These are phyloP conservation scores for Starmerella stellata DNA, from an alignment of 805 yeast species.

Conservation along the genomic window DNA sequence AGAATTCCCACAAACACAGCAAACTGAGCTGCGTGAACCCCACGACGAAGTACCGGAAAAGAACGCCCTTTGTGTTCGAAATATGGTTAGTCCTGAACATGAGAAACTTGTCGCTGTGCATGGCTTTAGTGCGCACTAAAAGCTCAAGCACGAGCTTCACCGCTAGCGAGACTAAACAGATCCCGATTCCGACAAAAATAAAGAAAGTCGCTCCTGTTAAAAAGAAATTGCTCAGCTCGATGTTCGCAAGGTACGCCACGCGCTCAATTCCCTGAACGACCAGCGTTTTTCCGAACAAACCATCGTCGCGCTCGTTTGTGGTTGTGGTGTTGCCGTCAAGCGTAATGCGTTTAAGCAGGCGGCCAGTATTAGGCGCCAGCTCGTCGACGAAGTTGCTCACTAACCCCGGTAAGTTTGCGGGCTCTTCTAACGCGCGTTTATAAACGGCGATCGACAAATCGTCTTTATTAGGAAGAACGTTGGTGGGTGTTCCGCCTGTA, in stretches of 20 bases:
- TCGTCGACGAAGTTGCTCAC: not conserved
- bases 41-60: slow-evolving; percentile 64
- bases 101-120: slow-evolving; percentile 46
- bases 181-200: slow-evolving; percentile 50
- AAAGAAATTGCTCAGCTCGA: slow-evolving; percentile 73
- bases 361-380: not conserved
- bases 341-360: slow-evolving; percentile 5
- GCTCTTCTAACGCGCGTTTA: slow-evolving; percentile 11
- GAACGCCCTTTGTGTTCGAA: slow-evolving; percentile 60
- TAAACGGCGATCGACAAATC: slow-evolving; percentile 73
- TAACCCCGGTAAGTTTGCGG: not conserved
- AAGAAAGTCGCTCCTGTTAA: slow-evolving; percentile 75
- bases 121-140: slow-evolving; percentile 38
- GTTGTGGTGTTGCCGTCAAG: slow-evolving; percentile 15
- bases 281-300: slow-evolving; percentile 48
- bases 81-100: slow-evolving; percentile 49
- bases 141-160: slow-evolving; percentile 55
- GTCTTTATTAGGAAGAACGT: slow-evolving; percentile 44
- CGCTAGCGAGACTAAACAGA: slow-evolving; percentile 36
- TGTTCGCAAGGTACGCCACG: slow-evolving; percentile 65
- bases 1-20: slow-evolving; percentile 76
- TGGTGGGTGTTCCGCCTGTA: slow-evolving; percentile 79
- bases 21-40: slow-evolving; percentile 78
- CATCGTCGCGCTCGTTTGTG: slow-evolving; percentile 37
- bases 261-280: slow-evolving; percentile 82